Conservation (phyloP, 2,329 filamentous ascomycete species). For the Gliomastix tumulicola region DNA sequence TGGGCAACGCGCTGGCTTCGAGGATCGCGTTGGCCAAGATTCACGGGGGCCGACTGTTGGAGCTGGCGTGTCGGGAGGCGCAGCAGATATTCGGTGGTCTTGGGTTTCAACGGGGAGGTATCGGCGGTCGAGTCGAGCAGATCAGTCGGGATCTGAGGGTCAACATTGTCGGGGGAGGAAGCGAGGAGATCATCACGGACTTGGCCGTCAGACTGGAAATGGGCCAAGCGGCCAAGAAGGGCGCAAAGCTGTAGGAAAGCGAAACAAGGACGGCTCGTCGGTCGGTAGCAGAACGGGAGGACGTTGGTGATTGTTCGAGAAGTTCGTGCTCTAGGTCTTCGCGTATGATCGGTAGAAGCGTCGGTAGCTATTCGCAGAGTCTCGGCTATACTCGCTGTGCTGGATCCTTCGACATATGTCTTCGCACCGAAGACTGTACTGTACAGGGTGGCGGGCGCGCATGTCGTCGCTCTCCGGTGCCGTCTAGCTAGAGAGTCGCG, state of each 20-base stretch:
- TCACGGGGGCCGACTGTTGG: constrained; percentile 38
- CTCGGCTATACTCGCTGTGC: no score
- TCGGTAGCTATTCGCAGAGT: no score
- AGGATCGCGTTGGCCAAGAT: constrained; percentile 33
- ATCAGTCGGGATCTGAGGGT: constrained; percentile 41
- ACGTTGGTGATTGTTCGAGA: no score
- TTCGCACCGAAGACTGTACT: no score
- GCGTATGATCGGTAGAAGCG: no score
- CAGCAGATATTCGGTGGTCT: constrained; percentile 48
- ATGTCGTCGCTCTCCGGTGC: no score
- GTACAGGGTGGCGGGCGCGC: no score
- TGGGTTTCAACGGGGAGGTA: constrained; percentile 41
- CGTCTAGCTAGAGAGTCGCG: no score
- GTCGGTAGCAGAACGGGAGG: no score
- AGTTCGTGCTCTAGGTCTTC: no score
- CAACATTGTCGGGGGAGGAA: constrained; percentile 44
- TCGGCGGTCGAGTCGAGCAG: constrained; percentile 42
- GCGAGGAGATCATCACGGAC: constrained; percentile 47
- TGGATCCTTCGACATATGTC: no score
- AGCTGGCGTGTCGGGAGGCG: constrained; percentile 42
- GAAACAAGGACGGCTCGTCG: no score
- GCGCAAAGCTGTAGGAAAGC: constrained; percentile 13
- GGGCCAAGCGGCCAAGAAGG: constrained; percentile 8
- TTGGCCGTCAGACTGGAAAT: constrained; percentile 41
- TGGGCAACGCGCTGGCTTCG: constrained; percentile 15